Evolutionary conservation across 768 basidiomycete species (phyloP).

Genomic region (Hemileccinum impolitum): DNA sequence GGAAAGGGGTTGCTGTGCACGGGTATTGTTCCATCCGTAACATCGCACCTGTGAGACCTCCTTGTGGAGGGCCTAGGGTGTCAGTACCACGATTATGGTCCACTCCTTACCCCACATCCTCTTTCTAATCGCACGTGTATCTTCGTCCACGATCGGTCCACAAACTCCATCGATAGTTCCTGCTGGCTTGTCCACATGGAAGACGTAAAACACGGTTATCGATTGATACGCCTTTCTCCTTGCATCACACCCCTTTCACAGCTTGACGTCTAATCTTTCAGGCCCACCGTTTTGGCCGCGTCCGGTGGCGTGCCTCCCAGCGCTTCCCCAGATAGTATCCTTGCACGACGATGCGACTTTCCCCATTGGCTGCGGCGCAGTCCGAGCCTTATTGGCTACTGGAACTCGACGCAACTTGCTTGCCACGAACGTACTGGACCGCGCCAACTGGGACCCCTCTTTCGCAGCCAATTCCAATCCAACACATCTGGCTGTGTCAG

Average conservation of each 20-base stretch:
- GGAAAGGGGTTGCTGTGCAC: conserved; percentile 21
- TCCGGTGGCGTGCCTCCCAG: conserved; percentile 2
- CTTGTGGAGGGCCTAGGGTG: conserved; percentile 19
- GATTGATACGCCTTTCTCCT: conserved; percentile 6
- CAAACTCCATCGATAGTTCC: conserved; percentile 21
- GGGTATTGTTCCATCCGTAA: background rate
- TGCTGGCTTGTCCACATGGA: background rate
- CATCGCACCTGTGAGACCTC: conserved; percentile 5
- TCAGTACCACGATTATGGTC: background rate
- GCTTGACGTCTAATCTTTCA: conserved; percentile 7
- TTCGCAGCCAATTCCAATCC: background rate
- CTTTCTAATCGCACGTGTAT: conserved; percentile 1
- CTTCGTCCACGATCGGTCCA: conserved; percentile 7
- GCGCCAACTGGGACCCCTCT: background rate
- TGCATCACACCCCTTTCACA: conserved; percentile 16
- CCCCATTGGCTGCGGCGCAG: background rate
- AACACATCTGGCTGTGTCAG: background rate
- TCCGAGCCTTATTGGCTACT: background rate
- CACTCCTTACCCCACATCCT: conserved; percentile 2
- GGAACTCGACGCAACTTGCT: background rate
- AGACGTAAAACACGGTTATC: conserved; percentile 10
- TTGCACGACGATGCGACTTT: background rate
- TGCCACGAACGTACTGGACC: background rate
- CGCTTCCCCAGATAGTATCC: background rate
- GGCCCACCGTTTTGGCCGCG: conserved; percentile 2